A percentile compares a stretch with the other conserved stretches of the same genome.
phyloP scores from a whole-genome alignment of 2,329 filamentous ascomycete species.

The Chrysoporthe deuterocubensis region DNA sequence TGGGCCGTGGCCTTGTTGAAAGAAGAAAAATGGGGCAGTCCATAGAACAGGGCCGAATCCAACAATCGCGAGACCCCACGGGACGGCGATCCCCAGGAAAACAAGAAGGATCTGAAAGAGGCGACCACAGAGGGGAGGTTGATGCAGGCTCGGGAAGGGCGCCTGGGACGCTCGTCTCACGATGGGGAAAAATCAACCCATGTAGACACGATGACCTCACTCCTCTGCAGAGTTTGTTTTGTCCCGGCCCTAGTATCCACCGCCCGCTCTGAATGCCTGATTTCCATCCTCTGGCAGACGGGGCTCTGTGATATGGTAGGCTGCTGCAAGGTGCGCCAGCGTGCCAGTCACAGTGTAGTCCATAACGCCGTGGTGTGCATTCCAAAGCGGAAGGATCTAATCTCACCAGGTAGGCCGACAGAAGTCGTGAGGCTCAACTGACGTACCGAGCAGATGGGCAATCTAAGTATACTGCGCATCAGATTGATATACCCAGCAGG shows the following conservation, averaged over 20 bases:
- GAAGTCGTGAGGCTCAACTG: not conserved
- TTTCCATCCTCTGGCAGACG: not conserved
- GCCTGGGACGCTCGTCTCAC: not conserved
- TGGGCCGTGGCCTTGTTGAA: not conserved
- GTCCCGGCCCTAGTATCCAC: not conserved
- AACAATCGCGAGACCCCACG: not conserved
- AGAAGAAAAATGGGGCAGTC: not conserved
- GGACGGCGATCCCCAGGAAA: slow-evolving; percentile 1
- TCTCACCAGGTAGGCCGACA: not conserved
- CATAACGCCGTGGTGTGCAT: not conserved
- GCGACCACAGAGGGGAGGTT: not conserved
- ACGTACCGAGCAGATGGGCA: not conserved
- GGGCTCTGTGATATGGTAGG: not conserved
- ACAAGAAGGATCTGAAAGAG: slow-evolving; percentile 2
- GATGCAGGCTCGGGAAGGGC: not conserved
- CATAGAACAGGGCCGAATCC: slow-evolving; percentile 4
- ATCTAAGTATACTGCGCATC: not conserved
- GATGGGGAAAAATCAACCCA: not conserved
- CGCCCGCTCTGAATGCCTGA: not conserved
- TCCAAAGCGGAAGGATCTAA: not conserved
- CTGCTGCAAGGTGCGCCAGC: not conserved
- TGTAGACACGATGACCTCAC: not conserved
- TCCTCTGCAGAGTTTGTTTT: not conserved
- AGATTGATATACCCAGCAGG: not conserved
- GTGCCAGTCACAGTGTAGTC: too few relatives aligned